Evolutionary conservation across 2,329 filamentous ascomycete species (phyloP).

Genomic region (Colletotrichum aenigma): DNA sequence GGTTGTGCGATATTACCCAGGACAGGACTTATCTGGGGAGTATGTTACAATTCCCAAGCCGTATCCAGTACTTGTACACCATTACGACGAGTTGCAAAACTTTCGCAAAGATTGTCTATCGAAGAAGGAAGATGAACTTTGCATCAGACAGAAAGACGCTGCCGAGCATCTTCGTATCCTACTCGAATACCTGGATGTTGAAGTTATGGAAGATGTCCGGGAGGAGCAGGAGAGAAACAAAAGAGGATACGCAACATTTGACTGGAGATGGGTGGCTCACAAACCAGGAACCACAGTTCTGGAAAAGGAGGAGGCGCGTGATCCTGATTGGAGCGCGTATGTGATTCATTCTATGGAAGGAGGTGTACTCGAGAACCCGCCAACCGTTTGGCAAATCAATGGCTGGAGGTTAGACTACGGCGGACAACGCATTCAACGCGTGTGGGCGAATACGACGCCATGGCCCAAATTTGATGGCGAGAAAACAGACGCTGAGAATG

Average conservation of each 20-base stretch:
- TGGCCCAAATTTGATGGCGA: too few relatives aligned
- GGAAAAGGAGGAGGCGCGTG: not conserved
- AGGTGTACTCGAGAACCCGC: not conserved
- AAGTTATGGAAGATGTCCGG: slow-evolving; percentile 24
- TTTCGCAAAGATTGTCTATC: not conserved
- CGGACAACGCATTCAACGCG: too few relatives aligned
- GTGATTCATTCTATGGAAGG: not conserved
- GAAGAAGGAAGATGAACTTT: not conserved
- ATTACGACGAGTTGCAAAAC: not conserved
- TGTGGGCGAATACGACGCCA: too few relatives aligned
- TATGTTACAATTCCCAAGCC: slow-evolving; percentile 2
- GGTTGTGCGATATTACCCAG: slow-evolving; percentile 23
- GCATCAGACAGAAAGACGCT: slow-evolving; percentile 16
- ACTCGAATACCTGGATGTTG: slow-evolving; percentile 24
- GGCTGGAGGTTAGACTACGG: too few relatives aligned
- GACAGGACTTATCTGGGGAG: not conserved
- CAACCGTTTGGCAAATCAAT: too few relatives aligned
- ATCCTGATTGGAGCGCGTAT: not conserved
- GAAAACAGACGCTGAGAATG: too few relatives aligned
- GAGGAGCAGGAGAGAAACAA: slow-evolving; percentile 23
- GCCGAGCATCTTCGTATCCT: slow-evolving; percentile 20
- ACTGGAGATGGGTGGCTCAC: slow-evolving; percentile 20
- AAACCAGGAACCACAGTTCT: slow-evolving; percentile 16
- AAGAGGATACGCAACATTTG: slow-evolving; percentile 21
- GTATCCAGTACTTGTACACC: not conserved